Evolutionary conservation across 2,329 filamentous ascomycete species (phyloP).

Genomic region (Neonectria magnoliae): DNA sequence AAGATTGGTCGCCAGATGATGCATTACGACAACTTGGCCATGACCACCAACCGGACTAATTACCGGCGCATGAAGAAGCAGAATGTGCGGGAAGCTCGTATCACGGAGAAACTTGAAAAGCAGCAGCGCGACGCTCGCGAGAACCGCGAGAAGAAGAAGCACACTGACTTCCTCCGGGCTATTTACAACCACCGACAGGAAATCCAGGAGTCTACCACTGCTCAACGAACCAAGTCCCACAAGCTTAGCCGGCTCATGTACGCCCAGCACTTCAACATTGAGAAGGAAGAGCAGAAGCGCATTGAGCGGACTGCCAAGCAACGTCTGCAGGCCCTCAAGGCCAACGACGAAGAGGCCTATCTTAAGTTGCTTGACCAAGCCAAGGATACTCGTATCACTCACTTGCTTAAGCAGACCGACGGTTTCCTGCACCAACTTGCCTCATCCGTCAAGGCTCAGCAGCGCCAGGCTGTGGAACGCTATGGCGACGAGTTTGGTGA

Average conservation of each 20-base stretch:
- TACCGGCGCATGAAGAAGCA: constrained; percentile 98
- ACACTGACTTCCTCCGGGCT: constrained; percentile 88
- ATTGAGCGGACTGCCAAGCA: constrained; percentile 98
- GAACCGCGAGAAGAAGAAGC: constrained; percentile 97
- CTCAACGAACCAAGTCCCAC: constrained; percentile 78
- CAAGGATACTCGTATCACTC: constrained; percentile 99
- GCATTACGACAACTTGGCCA: constrained; percentile 93
- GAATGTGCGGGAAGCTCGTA: constrained; percentile 90
- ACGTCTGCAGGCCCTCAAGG: constrained; percentile 97
- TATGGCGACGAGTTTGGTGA: constrained; percentile 72
- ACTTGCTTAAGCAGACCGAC: constrained; percentile 95
- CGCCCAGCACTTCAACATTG: constrained; percentile 91
- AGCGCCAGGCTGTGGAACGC: constrained; percentile 81
- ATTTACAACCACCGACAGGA: constrained; percentile 86
- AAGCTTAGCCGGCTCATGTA: constrained; percentile 93
- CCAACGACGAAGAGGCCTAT: constrained; percentile 99
- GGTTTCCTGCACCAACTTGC: constrained; percentile 97
- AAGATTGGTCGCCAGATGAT: constrained; percentile 92
- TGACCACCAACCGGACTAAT: constrained; percentile 91
- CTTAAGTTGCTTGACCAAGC: constrained; percentile 97
- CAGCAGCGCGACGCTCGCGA: constrained; percentile 97
- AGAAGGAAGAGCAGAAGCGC: constrained; percentile 99
- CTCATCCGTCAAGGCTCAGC: constrained; percentile 92
- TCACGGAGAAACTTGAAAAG: constrained; percentile 99
- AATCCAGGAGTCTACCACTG: constrained; percentile 72